Evolutionary conservation across 169 alveolate species (phyloP).

Genomic region (Plasmodium fragile): DNA sequence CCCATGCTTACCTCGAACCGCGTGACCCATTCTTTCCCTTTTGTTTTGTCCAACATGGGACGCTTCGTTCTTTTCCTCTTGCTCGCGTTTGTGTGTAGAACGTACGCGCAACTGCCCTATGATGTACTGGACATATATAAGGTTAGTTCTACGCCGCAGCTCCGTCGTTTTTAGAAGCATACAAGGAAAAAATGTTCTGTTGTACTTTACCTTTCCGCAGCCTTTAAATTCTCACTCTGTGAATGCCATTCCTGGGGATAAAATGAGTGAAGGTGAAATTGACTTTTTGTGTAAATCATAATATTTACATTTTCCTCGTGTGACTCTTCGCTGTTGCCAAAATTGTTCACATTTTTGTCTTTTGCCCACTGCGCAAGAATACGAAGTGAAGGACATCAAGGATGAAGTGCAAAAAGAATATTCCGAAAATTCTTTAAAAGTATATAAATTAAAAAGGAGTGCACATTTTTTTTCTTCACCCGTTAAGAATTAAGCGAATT

Average conservation of each 20-base stretch:
- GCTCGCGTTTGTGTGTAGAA: not conserved
- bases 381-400: slow-evolving; percentile 33
- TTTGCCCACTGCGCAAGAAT: slow-evolving; percentile 8
- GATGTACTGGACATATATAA: slow-evolving; percentile 68
- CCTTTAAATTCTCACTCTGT: slow-evolving; percentile 65
- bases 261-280: slow-evolving; percentile 33
- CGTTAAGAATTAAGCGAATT: not conserved
- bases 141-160: slow-evolving; percentile 5
- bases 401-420: slow-evolving; percentile 14
- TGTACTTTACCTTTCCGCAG: slow-evolving; percentile 10
- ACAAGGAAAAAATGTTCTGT: not conserved
- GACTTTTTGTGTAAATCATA: not conserved
- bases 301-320: not conserved
- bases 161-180: not conserved
- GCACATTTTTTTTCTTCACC: not conserved
- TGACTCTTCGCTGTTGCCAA: not conserved
- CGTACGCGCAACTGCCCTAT: slow-evolving; percentile 62
- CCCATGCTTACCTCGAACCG: not conserved
- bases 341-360: not conserved
- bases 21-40: not conserved
- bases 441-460: not conserved
- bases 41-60: not conserved
- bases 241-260: slow-evolving; percentile 70
- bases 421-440: slow-evolving; percentile 58
- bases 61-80: slow-evolving; percentile 16